phyloP scores from a whole-genome alignment of 441 rosid genomes.

The Arabidopsis lyrata region DNA sequence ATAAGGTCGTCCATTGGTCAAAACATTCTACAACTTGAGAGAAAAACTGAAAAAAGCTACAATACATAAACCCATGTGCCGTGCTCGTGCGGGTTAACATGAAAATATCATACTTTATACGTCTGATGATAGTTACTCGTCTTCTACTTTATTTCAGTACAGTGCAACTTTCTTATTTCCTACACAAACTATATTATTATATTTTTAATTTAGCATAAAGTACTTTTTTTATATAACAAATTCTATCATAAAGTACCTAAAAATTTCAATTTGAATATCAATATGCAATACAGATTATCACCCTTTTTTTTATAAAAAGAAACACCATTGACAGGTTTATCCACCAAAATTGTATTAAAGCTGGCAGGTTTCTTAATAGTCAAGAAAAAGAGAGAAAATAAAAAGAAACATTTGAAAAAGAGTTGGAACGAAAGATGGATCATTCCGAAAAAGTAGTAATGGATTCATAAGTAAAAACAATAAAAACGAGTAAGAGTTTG shows the following conservation, averaged over 20 bases:
- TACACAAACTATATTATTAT: slow-evolving; percentile 4
- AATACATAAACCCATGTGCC: slow-evolving; percentile 39
- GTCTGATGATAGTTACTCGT: slow-evolving; percentile 31
- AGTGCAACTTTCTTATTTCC: slow-evolving; percentile 17
- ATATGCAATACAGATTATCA: slow-evolving; percentile 45
- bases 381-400: slow-evolving; percentile 25
- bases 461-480: background rate
- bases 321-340: slow-evolving; percentile 31
- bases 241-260: slow-evolving; percentile 17
- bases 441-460: background rate
- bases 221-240: too few species aligned
- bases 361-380: slow-evolving; percentile 33
- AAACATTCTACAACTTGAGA: slow-evolving; percentile 41
- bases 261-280: slow-evolving; percentile 40
- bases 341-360: slow-evolving; percentile 38
- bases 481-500: background rate
- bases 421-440: slow-evolving; percentile 19
- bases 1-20: slow-evolving; percentile 46
- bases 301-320: slow-evolving; percentile 23
- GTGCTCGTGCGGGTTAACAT: slow-evolving; percentile 46
- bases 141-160: slow-evolving; percentile 16
- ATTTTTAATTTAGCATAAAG: background rate
- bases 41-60: slow-evolving; percentile 24
- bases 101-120: slow-evolving; percentile 40
- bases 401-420: slow-evolving; percentile 24